Conservation (phyloP, 2,329 filamentous ascomycete genomes). For the Neofusicoccum ribis region DNA sequence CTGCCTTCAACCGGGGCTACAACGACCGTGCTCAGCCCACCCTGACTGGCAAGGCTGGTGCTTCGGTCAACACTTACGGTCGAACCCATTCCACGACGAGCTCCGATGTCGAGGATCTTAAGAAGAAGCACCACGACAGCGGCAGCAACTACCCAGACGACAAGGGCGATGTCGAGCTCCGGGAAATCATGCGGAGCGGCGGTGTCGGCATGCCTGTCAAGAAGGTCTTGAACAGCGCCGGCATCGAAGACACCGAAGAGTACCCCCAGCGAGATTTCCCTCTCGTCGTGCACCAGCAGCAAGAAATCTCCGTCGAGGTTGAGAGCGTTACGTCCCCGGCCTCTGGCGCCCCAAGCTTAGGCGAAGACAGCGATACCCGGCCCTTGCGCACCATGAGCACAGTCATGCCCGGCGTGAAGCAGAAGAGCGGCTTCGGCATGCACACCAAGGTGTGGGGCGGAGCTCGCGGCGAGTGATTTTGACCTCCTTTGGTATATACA, state of each 20-base stretch:
- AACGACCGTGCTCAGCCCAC: background rate
- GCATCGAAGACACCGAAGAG: background rate
- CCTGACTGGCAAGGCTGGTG: background rate
- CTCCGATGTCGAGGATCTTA: background rate
- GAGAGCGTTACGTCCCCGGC: background rate
- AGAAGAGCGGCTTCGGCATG: conserved; percentile 3
- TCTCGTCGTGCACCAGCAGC: conserved; percentile 2
- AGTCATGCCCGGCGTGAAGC: background rate
- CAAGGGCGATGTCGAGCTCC: background rate
- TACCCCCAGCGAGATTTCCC: background rate
- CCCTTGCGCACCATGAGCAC: background rate
- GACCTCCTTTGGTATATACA: too few relatives aligned
- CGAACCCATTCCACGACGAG: background rate
- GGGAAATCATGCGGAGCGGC: conserved; percentile 4
- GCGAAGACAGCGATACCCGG: conserved; percentile 1
- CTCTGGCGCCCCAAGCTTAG: conserved; percentile 1
- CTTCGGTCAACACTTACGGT: background rate
- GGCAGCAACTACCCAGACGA: background rate
- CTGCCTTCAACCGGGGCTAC: background rate
- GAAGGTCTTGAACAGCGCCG: background rate
- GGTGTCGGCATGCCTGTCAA: background rate
- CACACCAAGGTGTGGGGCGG: conserved; percentile 7
- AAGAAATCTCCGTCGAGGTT: background rate
- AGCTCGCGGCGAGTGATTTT: background rate
- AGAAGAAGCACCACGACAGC: background rate